Evolutionary conservation across 2,329 filamentous ascomycete genomes (phyloP).

Genomic region (Cercospora beticola): DNA sequence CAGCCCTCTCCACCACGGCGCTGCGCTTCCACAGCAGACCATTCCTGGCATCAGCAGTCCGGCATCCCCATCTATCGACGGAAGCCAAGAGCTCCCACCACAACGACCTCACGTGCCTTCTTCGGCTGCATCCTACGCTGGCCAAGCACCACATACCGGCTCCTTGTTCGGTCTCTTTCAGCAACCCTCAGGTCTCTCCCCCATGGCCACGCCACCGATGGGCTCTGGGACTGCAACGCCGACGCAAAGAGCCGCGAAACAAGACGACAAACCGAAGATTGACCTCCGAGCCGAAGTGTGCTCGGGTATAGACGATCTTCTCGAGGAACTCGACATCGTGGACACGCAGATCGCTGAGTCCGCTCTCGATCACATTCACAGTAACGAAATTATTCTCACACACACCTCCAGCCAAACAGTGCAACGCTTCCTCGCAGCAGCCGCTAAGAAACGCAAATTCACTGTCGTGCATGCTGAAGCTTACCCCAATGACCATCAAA

Average conservation of each 20-base stretch:
- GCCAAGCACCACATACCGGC: conserved; percentile 54
- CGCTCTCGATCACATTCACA: conserved; percentile 88
- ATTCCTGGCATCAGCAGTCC: conserved; percentile 4
- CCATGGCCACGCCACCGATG: conserved; percentile 29
- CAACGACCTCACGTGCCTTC: conserved; percentile 62
- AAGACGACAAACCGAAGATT: conserved; percentile 43
- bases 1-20: conserved; percentile 48
- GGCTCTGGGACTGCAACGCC: conserved; percentile 32
- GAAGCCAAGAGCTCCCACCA: conserved; percentile 10
- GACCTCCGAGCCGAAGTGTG: conserved; percentile 88
- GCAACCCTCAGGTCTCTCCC: conserved; percentile 51
- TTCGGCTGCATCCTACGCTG: conserved; percentile 63
- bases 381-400: conserved; percentile 87
- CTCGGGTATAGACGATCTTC: conserved; percentile 90
- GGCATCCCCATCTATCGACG: conserved; percentile 27
- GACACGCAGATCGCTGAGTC: conserved; percentile 90
- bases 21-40: conserved; percentile 25
- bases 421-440: conserved; percentile 83
- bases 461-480: conserved; percentile 82
- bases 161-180: conserved; percentile 83
- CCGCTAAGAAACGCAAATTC: conserved; percentile 85
- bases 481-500: conserved; percentile 66
- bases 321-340: conserved; percentile 89
- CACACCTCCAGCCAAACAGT: conserved; percentile 84
- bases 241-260: conserved; percentile 37